Evolutionary conservation across 2,329 filamentous ascomycete genomes (phyloP), one percentile per base, ranked within the genome.

Genomic region (Alternaria longipes): DNA sequence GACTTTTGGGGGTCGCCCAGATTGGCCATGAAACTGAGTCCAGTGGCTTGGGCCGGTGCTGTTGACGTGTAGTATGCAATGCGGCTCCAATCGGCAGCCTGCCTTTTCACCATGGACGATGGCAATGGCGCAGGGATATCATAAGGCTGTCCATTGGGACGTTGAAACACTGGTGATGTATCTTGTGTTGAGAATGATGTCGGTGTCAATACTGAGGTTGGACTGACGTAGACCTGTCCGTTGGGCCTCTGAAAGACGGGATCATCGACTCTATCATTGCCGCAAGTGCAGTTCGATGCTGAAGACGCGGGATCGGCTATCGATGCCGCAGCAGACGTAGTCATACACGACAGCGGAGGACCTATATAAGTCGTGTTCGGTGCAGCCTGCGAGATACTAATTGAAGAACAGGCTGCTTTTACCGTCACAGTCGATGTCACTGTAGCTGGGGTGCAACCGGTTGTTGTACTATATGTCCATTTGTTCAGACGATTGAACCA

Each of bases 1-100:
- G 85, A 88, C 41, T 83, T 82, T 36, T 81, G 73, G 40, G 84
- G 68, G 56, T 77, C 86, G 59, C 87, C 86, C 60, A 82, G 73
- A 69, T 88, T 85, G 66, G 87, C 87, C 36, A 89, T 76, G 77
- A 89, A 89, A 30, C 83, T 82, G 24, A 89, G 72, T 14, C 86
- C 86, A 22, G 86, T 81, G 20, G 83, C 78, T 57, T 77, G 79
- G 22, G 72, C 71, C 22, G 74, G 71, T 12, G 69, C 66, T 54
- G 70, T 71, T 8, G 84, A 79, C 54, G 82, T 75, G 66, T 86
- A 86, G 69, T 83, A 85, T 26, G 81, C 81, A 53, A 83, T 78
- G 38, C 83, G 80, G 46, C 68, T 73, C 78, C 82, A 86, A 20
- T 75, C 72, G 36, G 63, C 63, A 41, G 59, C 65, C 11, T 54